These are phyloP conservation scores for Lactarius sp. DNA, from an alignment of 768 basidiomycete species.

Conservation along the genomic window DNA sequence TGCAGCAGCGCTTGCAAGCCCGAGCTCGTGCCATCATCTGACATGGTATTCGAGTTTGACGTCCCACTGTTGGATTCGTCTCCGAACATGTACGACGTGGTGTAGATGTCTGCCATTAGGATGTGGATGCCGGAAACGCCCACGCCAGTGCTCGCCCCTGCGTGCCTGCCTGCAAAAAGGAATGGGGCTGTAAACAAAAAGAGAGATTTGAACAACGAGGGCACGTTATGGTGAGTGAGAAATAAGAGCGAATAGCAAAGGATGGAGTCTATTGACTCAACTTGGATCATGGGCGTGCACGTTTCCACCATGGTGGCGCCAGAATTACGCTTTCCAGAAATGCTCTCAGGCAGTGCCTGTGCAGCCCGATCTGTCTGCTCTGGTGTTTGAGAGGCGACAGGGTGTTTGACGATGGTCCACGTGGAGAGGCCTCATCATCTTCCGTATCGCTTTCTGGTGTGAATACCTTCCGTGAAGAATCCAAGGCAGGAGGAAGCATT, in stretches of 20 bases:
- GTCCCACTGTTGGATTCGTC: conserved; percentile 5
- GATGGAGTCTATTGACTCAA: background rate
- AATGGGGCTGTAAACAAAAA: conserved; percentile 32
- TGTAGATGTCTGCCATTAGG: background rate
- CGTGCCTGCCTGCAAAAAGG: conserved; percentile 38
- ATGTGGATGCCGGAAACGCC: no score
- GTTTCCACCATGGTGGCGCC: conserved; percentile 31
- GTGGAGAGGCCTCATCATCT: conserved; percentile 23
- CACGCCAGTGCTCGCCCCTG: background rate
- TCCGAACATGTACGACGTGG: conserved; percentile 15
- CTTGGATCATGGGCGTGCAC: conserved; percentile 37
- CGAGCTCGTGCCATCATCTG: conserved; percentile 11
- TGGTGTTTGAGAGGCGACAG: conserved; percentile 24
- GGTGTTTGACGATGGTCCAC: conserved; percentile 10
- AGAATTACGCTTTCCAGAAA: no score
- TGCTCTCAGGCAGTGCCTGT: no score
- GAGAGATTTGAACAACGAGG: background rate
- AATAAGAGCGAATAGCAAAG: no score
- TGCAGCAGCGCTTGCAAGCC: conserved; percentile 13
- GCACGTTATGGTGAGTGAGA: background rate
- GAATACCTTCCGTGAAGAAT: no score
- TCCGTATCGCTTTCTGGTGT: no score
- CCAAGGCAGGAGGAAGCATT: no score
- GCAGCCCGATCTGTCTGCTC: no score
- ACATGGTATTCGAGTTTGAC: background rate